Base-by-base conservation (phyloP, 306 rosid species). In the Castanopsis chinensis region DNA sequence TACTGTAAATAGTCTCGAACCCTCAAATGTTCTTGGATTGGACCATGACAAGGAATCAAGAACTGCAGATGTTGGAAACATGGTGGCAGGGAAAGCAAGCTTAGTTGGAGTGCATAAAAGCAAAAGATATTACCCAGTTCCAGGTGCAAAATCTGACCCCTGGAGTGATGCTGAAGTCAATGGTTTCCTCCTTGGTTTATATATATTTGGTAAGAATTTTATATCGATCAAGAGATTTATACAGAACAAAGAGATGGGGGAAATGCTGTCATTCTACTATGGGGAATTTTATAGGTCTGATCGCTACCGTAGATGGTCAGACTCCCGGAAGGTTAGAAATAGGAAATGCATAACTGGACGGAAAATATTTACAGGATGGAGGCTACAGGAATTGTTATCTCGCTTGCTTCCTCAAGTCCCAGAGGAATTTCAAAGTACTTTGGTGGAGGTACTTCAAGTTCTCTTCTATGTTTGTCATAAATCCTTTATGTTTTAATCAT, bases 201-300 rank as follows among this genome's bases (percentile, higher is more conserved):
- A 87, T 85, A 83, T 91, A 76, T 93, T 89, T 27, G 94, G 98
- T 51, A 93, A 93, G 90, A 87, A 87, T 76, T 90, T 93, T 72
- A 27, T 76, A 43, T 84, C 77, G 87, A 83, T 93, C 56, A 78
- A 76, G 83, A 88, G 86, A 65, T 88, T 93, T 79, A 51, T 93
- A 69, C 91, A 85, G 70, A 84, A 71, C 85, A 91, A 85, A 86
- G 80, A 30, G 71, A 84, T 83, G 87, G 92, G 97, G 41, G 89
- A 87, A 45, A 85, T 93, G 78, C 82, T 87, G 41, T 87, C 94
- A 30, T 89, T 91, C 81, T 93, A 93, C 84, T 91, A 93, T 78
- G 97, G 97, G 68, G 85, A 72, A 73, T 93, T 93, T 88, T 89
- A 93, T 78, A 83, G 87, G 72, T 87, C 93, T 59, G 87, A 78